These are phyloP conservation scores for Aspergillus floridensis DNA, from an alignment of 2,329 filamentous ascomycete genomes.

Conservation along the genomic window DNA sequence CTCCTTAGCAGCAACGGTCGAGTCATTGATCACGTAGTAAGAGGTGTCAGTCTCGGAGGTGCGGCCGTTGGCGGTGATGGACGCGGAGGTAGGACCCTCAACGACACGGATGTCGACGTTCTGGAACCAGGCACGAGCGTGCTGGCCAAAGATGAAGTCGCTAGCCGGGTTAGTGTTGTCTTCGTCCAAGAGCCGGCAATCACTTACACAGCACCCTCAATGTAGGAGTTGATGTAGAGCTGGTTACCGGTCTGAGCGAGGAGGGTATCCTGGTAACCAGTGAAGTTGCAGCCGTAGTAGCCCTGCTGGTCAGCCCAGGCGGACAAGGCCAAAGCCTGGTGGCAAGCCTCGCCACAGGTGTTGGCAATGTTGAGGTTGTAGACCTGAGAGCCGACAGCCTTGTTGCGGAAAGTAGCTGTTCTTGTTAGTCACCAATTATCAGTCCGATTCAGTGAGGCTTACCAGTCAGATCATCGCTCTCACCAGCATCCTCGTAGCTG, in stretches of 20 bases:
- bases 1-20: conserved; percentile 34
- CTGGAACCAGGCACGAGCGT: conserved; percentile 53
- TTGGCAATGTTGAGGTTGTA: conserved; percentile 24
- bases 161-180: background rate
- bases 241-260: conserved; percentile 52
- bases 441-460: background rate
- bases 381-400: conserved; percentile 7
- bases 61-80: conserved; percentile 50
- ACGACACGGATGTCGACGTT: conserved; percentile 49
- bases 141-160: conserved; percentile 61
- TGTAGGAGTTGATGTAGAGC: conserved; percentile 56
- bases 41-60: conserved; percentile 39
- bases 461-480: conserved; percentile 23
- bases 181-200: background rate
- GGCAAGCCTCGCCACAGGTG: conserved; percentile 13
- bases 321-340: conserved; percentile 48
- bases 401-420: conserved; percentile 6
- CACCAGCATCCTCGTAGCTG: conserved; percentile 9
- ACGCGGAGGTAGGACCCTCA: conserved; percentile 34
- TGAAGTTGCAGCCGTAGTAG: conserved; percentile 57
- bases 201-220: conserved; percentile 51
- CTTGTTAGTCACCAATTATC: background rate
- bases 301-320: conserved; percentile 53
- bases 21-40: conserved; percentile 58
- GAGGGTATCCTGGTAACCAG: conserved; percentile 58